Evolutionary conservation across 495 filamentous ascomycete genomes (phyloP), one percentile per base, ranked within the genome.

Genomic region (Alectoria sarmentosa): DNA sequence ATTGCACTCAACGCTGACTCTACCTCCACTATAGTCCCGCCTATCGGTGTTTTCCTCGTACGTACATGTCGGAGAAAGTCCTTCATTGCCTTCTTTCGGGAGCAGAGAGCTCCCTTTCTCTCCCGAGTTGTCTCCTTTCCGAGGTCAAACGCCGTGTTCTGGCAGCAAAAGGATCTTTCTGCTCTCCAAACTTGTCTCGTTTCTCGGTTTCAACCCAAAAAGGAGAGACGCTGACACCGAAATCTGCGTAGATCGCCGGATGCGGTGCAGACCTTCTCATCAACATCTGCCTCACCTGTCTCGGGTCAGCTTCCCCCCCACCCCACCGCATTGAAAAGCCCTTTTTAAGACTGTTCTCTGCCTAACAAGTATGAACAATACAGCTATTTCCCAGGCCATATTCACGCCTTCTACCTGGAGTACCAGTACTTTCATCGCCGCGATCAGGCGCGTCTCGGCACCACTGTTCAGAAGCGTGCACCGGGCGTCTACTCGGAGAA

Each of bases 371-470:
- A 4, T 21, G 28, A 30, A 55, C 26, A 7, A 36, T 38, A 59
- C 63, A 90, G 89, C 4, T 89, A 86, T 69, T 73, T 94, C 62
- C 91, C 90, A 1, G 90, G 90, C 10, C 86, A 93, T 67, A 83
- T 96, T 34, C 93, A 96, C 72, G 93, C 90, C 10, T 96, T 95
- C 77, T 98, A 97, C 71, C 69, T 96, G 63, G 86, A 92, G 75
- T 96, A 90, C 70, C 82, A 95, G 58, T 96, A 94, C 73, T 96
- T 88, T 69, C 79, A 90, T 39, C 87, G 88, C 19, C 41, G 41
- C 4, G 48, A 61, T 49, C 23, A 57, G 26, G 79, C 84, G 46
- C 78, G 79, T 30, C 72, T 77, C 19, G 88, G 88, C 15, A 70
- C 77, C 4, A 70, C 79, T 44, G 71, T 74, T 4, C 71, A 73